These are phyloP conservation scores for Aureobasidium sp. DNA, from an alignment of 2,329 filamentous ascomycete species.

Conservation along the genomic window DNA sequence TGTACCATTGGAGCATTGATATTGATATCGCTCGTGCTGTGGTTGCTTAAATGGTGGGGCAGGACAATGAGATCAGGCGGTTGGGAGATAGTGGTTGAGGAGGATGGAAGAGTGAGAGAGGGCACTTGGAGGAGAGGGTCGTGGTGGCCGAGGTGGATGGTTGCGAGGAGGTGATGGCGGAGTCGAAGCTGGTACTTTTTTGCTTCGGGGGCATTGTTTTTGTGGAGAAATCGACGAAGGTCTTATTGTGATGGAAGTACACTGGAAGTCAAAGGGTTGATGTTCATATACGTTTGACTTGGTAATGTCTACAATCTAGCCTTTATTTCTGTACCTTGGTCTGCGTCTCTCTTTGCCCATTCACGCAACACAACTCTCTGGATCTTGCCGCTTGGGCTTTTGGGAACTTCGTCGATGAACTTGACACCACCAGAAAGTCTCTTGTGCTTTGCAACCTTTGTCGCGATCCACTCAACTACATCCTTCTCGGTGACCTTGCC, in stretches of 20 bases:
- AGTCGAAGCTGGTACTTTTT: not conserved
- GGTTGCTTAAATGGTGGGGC: constrained; percentile 21
- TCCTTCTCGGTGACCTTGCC: constrained; percentile 28
- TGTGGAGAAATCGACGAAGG: not conserved
- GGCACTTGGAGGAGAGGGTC: not conserved
- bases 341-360: constrained; percentile 49
- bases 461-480: constrained; percentile 32
- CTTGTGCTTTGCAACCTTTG: constrained; percentile 36
- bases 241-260: not conserved
- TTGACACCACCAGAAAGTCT: constrained; percentile 37
- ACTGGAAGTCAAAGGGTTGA: not conserved
- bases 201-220: not conserved
- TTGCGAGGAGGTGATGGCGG: not conserved
- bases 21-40: constrained; percentile 23
- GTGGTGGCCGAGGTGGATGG: not conserved
- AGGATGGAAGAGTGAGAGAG: constrained; percentile 7
- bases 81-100: constrained; percentile 13
- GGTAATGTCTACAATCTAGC: constrained; percentile 19
- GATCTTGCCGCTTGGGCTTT: constrained; percentile 53
- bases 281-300: not conserved
- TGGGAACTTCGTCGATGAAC: constrained; percentile 52
- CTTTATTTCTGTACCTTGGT: constrained; percentile 24
- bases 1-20: constrained; percentile 34
- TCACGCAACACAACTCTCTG: constrained; percentile 49
- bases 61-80: not conserved